Conservation (phyloP, 192 early-diverging fungal species). For the Piromyces finnis region DNA sequence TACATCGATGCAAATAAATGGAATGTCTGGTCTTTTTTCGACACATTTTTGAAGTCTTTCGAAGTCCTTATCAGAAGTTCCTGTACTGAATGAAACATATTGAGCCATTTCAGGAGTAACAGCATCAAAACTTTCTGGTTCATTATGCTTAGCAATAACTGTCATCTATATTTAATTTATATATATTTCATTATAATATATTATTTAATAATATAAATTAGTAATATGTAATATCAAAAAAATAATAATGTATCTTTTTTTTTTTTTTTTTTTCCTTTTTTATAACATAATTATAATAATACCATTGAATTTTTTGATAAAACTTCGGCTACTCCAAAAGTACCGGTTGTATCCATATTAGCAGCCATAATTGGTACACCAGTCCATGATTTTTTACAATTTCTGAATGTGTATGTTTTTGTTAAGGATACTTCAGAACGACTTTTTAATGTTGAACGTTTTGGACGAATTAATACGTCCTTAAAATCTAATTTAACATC, state of each 20-base stretch:
- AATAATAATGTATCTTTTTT: no score
- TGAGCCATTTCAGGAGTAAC: neutral
- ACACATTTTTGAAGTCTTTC: neutral
- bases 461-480: neutral
- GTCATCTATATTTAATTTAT: neutral
- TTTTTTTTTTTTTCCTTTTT: no score
- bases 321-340: neutral
- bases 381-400: neutral
- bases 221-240: no score
- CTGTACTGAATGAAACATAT: neutral
- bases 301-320: neutral
- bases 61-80: neutral
- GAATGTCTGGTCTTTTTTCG: neutral
- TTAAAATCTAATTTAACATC: neutral
- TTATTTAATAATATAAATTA: no score
- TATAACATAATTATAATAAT: no score
- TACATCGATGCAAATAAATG: neutral
- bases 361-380: neutral
- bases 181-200: no score
- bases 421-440: neutral
- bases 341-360: slow-evolving; percentile 1
- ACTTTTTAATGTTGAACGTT: neutral
- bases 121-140: neutral
- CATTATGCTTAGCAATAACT: neutral
- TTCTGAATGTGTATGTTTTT: neutral